Conservation (phyloP, 495 filamentous ascomycete species). For the Penicillium arizonense region DNA sequence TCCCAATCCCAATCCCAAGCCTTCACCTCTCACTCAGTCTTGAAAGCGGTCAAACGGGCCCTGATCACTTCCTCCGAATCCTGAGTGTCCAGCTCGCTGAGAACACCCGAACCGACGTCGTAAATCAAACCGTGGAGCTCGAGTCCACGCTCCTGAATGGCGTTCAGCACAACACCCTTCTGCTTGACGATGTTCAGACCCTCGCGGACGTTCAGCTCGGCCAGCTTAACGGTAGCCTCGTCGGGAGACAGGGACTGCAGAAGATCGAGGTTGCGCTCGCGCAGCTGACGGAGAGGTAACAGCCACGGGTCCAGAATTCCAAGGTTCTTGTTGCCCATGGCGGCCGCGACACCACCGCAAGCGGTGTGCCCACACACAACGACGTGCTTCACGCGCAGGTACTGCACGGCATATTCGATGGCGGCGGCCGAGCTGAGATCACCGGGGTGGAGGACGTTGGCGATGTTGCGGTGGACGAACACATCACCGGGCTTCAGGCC, state of each 20-base stretch:
- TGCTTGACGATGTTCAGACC: constrained; percentile 62
- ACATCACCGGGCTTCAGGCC: constrained; percentile 82
- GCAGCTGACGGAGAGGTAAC: constrained; percentile 63
- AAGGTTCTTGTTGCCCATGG: constrained; percentile 63
- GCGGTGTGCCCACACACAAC: constrained; percentile 81
- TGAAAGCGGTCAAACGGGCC: constrained; percentile 42
- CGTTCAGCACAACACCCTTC: constrained; percentile 59
- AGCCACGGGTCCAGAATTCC: constrained; percentile 86
- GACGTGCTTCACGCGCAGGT: constrained; percentile 77
- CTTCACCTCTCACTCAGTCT: constrained; percentile 19
- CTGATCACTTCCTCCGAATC: constrained; percentile 38
- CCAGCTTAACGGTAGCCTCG: constrained; percentile 51
- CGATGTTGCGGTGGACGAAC: constrained; percentile 94
- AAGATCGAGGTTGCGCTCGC: constrained; percentile 43
- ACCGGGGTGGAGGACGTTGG: constrained; percentile 76
- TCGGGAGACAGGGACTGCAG: constrained; percentile 51
- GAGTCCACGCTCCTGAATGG: constrained; percentile 65
- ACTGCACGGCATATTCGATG: constrained; percentile 77
- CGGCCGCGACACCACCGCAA: constrained; percentile 75
- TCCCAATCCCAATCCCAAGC: neutral
- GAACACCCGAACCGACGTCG: constrained; percentile 59
- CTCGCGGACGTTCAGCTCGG: constrained; percentile 68
- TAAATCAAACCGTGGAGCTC: constrained; percentile 72
- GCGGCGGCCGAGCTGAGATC: constrained; percentile 76
- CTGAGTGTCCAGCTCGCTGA: constrained; percentile 55